Percentiles rank a stretch among this genome's conserved stretches.
Evolutionary conservation across 2,329 filamentous ascomycete genomes (phyloP).

Genomic region (Alternaria sp.): DNA sequence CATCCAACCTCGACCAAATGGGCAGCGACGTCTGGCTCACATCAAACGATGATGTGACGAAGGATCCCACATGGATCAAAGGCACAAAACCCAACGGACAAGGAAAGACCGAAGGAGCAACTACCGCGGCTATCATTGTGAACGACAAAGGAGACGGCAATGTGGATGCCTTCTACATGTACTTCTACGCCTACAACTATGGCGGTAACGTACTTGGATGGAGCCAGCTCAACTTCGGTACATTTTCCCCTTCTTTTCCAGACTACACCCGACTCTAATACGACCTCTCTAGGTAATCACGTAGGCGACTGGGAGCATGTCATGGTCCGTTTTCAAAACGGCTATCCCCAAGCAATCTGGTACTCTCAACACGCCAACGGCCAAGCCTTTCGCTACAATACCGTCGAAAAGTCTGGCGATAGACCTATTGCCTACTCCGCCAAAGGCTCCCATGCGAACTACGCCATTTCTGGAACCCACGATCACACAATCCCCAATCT

Average conservation of each 20-base stretch:
- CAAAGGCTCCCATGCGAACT: constrained; percentile 71
- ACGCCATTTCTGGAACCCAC: constrained; percentile 67
- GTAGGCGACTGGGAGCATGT: constrained; percentile 75
- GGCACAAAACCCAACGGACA: constrained; percentile 63
- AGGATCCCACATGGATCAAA: constrained; percentile 55
- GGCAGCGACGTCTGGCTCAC: constrained; percentile 57
- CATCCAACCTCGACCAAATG: constrained; percentile 56
- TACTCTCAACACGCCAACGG: constrained; percentile 70
- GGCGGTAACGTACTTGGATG: constrained; percentile 60
- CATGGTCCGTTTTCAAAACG: constrained; percentile 70
- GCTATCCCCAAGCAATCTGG: constrained; percentile 66
- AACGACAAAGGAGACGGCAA: constrained; percentile 63
- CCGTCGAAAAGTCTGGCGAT: constrained; percentile 61
- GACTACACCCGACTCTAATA: background rate
- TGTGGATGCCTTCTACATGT: constrained; percentile 71
- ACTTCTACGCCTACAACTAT: constrained; percentile 67
- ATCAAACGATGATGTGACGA: constrained; percentile 54
- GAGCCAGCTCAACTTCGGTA: constrained; percentile 56
- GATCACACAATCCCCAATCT: constrained; percentile 71
- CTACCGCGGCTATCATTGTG: constrained; percentile 64
- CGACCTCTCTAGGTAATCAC: constrained; percentile 59
- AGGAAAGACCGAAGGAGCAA: constrained; percentile 62
- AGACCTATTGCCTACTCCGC: constrained; percentile 67
- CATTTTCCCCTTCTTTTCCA: background rate
- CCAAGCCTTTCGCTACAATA: constrained; percentile 68